Evolutionary conservation across 1,284 basidiomycete genomes (phyloP).

Genomic region (Rhodotorula sp.): DNA sequence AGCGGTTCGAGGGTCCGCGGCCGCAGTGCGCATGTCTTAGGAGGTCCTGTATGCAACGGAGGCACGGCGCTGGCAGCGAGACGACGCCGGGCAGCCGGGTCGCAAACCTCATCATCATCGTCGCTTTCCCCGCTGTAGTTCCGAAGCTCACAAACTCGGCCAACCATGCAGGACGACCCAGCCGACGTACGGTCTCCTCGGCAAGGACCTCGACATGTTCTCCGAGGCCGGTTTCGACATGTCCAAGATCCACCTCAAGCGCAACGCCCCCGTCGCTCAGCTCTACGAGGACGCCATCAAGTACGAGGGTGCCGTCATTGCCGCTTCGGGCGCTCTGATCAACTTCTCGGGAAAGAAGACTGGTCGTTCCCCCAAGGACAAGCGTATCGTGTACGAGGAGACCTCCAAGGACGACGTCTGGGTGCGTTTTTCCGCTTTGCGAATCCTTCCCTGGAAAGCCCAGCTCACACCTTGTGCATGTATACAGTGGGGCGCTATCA

Average conservation of each 20-base stretch:
- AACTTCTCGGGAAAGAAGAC: conserved; percentile 99
- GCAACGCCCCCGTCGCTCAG: conserved; percentile 87
- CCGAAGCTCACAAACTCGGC: conserved; percentile 7
- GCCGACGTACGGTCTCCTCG: conserved; percentile 59
- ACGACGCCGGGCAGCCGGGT: too few species aligned
- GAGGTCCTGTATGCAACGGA: too few species aligned
- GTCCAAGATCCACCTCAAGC: conserved; percentile 57
- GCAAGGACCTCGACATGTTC: conserved; percentile 93
- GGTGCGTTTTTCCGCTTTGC: conserved; percentile 48
- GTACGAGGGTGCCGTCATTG: conserved; percentile 97
- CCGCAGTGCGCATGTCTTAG: too few species aligned
- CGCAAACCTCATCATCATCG: too few species aligned
- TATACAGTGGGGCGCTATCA: conserved; percentile 84
- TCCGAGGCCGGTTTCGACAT: conserved; percentile 99
- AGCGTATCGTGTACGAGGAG: conserved; percentile 99
- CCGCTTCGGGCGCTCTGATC: conserved; percentile 92
- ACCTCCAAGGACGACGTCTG: conserved; percentile 96
- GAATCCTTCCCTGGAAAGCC: not conserved
- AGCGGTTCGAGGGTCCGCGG: too few species aligned
- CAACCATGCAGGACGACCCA: conserved; percentile 8
- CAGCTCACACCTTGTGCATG: not conserved
- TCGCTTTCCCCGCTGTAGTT: not conserved
- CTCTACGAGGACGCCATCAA: conserved; percentile 98
- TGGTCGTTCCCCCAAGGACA: conserved; percentile 97
- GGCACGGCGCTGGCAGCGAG: too few species aligned